phyloP scores from a whole-genome alignment of 192 early-diverging fungal species.

The Linnemannia zychae region DNA sequence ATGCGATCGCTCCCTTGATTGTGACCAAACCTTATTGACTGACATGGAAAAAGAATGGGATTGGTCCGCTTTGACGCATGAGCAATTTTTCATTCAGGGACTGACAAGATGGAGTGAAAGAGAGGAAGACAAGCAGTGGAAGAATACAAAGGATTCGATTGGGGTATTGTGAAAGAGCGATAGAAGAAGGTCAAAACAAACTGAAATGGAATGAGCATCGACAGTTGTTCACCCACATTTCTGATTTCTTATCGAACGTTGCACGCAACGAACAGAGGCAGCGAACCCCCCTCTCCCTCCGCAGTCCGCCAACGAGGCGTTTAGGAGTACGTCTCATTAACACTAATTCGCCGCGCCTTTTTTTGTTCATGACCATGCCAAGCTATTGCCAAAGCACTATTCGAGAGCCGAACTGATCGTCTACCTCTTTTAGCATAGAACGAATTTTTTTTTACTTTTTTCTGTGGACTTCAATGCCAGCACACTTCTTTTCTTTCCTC shows the following conservation, averaged over 20 bases:
- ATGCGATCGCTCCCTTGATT: slow-evolving; percentile 42
- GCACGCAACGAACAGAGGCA: neutral
- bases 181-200: neutral
- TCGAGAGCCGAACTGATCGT: neutral
- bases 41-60: neutral
- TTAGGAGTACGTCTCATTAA: neutral
- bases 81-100: neutral
- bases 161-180: neutral
- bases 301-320: neutral
- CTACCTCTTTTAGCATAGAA: neutral
- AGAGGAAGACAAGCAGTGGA: too few relatives aligned
- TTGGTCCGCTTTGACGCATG: neutral
- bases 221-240: neutral
- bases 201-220: neutral
- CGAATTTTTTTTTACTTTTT: neutral
- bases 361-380: neutral
- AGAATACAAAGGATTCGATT: neutral
- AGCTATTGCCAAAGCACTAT: neutral
- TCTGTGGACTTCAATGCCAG: neutral
- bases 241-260: neutral
- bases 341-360: neutral
- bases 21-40: slow-evolving; percentile 46
- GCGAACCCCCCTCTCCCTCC: neutral
- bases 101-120: neutral
- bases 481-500: neutral